Evolutionary conservation across 768 basidiomycete species (phyloP), one percentile per base, ranked within the genome.

Genomic region (Boletus coccyginus): DNA sequence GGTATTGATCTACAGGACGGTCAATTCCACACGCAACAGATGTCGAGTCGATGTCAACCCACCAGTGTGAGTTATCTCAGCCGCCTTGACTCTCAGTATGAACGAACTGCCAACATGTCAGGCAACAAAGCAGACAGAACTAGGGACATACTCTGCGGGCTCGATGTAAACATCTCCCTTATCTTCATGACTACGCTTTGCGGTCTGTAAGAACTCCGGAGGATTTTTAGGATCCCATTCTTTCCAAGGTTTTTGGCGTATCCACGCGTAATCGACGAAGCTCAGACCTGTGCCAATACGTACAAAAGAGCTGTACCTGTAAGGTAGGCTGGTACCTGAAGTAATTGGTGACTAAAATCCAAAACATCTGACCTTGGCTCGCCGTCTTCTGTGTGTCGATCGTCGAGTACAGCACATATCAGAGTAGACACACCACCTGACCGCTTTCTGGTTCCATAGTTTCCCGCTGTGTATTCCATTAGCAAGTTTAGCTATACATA

Each of bases 151-250:
- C 95, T 97, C 88, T 62, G 88, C 81, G 14, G 96, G 95, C 46
- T 91, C 85, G 41, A 98, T 80, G 71, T 95, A 97, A 14, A 95
- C 73, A 70, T 99, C 94, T 0, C 94, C 92, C 74, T 88, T 88
- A 64, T 95, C 92, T 33, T 92, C 89, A 21, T 80, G 79, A 1
- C 78, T 69, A 32, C 79, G 81, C 58, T 80, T 84, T 0, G 89
- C 72, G 14, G 82, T 86, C 50, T 79, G 75, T 39, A 86, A 72
- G 72, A 90, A 97, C 12, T 74, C 72, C 0, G 96, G 94, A 2
- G 87, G 85, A 35, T 81, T 74, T 56, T 87, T 86, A 1, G 84
- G 78, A 66, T 92, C 87, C 81, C 88, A 92, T 19, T 72, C 67
- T 66, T 91, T 92, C 90, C 92, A 97, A 2, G 88, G 87, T 60